Conservation (phyloP, 1,139 yeast species). For the Kodamaea sp. region DNA sequence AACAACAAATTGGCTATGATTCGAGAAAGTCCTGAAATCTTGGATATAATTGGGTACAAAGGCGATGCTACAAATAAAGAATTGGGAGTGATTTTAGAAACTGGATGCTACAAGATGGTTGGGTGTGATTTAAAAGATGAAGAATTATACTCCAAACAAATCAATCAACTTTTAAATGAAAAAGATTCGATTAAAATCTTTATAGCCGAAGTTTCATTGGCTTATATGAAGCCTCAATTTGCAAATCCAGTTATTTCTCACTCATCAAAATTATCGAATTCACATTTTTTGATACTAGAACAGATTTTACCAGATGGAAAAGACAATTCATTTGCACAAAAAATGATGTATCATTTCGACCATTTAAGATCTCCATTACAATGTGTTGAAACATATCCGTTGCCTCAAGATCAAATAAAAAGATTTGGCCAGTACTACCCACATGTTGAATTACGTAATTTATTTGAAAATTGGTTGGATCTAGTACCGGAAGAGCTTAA, state of each 20-base stretch:
- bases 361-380: slow-evolving; percentile 68
- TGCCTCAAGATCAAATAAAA: slow-evolving; percentile 42
- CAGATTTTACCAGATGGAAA: slow-evolving; percentile 67
- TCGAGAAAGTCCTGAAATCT: slow-evolving; percentile 43
- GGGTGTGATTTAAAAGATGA: slow-evolving; percentile 68
- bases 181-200: slow-evolving; percentile 46
- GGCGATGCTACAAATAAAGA: background rate
- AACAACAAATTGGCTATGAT: slow-evolving; percentile 53
- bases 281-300: slow-evolving; percentile 67
- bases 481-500: slow-evolving; percentile 41
- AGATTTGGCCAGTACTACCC: slow-evolving; percentile 49
- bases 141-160: slow-evolving; percentile 34
- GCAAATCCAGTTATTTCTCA: slow-evolving; percentile 64
- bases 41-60: slow-evolving; percentile 40
- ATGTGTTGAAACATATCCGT: slow-evolving; percentile 60
- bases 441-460: slow-evolving; percentile 49
- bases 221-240: slow-evolving; percentile 67
- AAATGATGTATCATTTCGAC: slow-evolving; percentile 70
- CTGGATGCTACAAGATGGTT: slow-evolving; percentile 53
- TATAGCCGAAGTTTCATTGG: slow-evolving; percentile 79
- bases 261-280: slow-evolving; percentile 40
- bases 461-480: slow-evolving; percentile 56
- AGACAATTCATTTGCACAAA: slow-evolving; percentile 64
- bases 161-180: slow-evolving; percentile 24
- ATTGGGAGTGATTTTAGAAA: slow-evolving; percentile 32